Evolutionary conservation across 495 filamentous ascomycete genomes (phyloP), one percentile per base, ranked within the genome.

Genomic region (Cercophora samala): DNA sequence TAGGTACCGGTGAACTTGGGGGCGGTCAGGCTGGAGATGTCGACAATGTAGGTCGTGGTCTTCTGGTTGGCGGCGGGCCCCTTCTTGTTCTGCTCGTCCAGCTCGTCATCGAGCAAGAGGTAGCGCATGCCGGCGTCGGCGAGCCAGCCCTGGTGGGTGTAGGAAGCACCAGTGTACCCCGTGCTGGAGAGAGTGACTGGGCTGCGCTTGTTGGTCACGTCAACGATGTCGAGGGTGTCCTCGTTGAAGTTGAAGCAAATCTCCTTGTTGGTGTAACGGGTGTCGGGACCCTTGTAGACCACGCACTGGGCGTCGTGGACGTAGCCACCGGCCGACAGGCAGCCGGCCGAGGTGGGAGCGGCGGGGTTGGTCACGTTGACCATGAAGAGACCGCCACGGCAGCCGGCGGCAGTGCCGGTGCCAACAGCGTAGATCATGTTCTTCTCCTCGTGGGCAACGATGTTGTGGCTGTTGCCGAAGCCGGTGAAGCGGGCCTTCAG

Each of bases 71-170:
- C 73, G 17, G 82, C 84, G 11, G 79, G 80, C 3, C 80, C 84
- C n/a, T 72, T 72, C 17, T 64, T 53, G 68, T 86, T 78, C 64
- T 72, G 66, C 76, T 89, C 86, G 70, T 89, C 86, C 68, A 82
- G 79, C 72, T 89, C 86, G 74, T 88, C 86, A 68, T 89, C 86
- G 23, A 87, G 75, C 19, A 89, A 77, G 11, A 89, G 81, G 71
- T 77, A 88, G 61, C 81, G 71, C 68, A 86, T 83, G 70, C 80
- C 79, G 19, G 80, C 67, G 66, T 87, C 83, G 18, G 86, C 77
- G 0, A 89, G 74, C 83, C 83, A 87, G 26, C 86, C 86, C 76
- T 89, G 86, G 75, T 88, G 86, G 1, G 84, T 85, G 75, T 89
- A 89, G 11, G 80, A 67, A 22, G 81, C 82, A 29, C 86, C 86